These are phyloP conservation scores for Pyrenula massariospora DNA, from an alignment of 495 filamentous ascomycete genomes.

Conservation along the genomic window DNA sequence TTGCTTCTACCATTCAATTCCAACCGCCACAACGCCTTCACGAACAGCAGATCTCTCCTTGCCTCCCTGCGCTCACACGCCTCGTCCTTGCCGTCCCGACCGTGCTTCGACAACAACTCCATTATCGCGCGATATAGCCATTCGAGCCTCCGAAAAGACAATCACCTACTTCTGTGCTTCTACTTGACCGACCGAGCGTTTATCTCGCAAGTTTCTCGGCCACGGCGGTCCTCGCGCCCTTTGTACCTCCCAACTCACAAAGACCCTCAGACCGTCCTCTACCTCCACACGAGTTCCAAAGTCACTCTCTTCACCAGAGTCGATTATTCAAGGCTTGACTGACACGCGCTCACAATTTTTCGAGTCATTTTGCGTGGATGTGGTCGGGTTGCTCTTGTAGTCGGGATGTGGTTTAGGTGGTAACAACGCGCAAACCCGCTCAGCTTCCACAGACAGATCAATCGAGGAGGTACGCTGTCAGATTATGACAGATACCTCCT, in stretches of 20 bases:
- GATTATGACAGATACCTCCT: conserved; percentile 90
- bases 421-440: neutral
- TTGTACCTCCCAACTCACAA: neutral
- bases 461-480: conserved; percentile 47
- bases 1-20: no score
- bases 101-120: neutral
- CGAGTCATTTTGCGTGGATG: neutral
- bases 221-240: neutral
- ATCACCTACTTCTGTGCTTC: neutral
- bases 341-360: neutral
- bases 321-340: neutral
- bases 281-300: neutral
- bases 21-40: neutral
- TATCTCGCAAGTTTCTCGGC: neutral
- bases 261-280: neutral
- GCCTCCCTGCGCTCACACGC: neutral
- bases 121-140: neutral
- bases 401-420: neutral
- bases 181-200: neutral
- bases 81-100: neutral
- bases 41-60: neutral
- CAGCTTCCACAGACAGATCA: neutral
- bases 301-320: neutral
- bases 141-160: neutral
- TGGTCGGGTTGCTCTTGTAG: neutral